Base-by-base conservation (phyloP, 441 rosid species). In the Erodium texanum region DNA sequence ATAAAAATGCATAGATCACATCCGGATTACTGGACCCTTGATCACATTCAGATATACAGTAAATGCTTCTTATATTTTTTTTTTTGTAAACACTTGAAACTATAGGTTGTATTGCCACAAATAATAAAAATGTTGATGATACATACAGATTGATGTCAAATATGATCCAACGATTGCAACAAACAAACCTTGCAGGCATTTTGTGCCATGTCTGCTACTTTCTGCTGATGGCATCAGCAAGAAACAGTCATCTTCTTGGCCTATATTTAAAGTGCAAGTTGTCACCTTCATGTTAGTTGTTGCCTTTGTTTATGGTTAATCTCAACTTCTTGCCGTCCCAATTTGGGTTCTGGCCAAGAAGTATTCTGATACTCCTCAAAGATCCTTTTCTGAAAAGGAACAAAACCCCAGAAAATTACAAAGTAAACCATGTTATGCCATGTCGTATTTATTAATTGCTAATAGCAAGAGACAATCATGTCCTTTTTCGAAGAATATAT, bases 311-410 rank as follows among this genome's bases (percentile, higher is more conserved):
- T 16, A 19, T 54, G 20, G 61, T 18, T 54, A 54, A 54, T 16
- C 61, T 29, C 66, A 76, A 58, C 70, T 68, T 62, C 72, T 62
- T 78, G 81, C 82, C 82, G 77, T 74, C 83, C 71, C 67, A 62
- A 69, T 1, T 62, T 52, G 69, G 70, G 16, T 77, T 45, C 27
- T 71, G n/a, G n/a, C n/a, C n/a, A n/a, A n/a, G 29, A 27, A 27
- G 29, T 66, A 52, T 54, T 54, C 61, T 54, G 61, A 54, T 54
- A 54, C 23, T 54, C 61, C 2, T 54, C 61, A n/a, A 54, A 54
- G 61, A 54, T 54, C 22, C 61, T 54, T 7, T 16, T 18, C 61
- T 16, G 23, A 54, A 54, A 54, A 19, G 3, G 11, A 54, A 16
- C 6, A 38, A 38, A 38, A 38, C 1, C 45, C 45, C 45, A 38